Evolutionary conservation across 139 green algal species (phyloP), one percentile per base, ranked within the genome.

Genomic region (Gonium pectorale): DNA sequence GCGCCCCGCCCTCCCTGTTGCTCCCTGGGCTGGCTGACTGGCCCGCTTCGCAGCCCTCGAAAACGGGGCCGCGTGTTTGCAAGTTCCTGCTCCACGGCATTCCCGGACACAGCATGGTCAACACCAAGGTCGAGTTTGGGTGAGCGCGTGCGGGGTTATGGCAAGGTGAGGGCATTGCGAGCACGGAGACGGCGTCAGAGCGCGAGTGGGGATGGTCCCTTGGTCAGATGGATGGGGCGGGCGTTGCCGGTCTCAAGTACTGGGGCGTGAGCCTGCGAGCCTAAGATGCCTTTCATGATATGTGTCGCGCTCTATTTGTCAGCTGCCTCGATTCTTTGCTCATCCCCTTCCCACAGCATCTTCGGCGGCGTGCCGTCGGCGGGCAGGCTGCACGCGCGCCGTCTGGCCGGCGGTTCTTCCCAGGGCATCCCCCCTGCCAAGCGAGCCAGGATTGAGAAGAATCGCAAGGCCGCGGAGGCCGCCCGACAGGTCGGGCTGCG

Each of bases 1-100:
- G n/a, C n/a, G n/a, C n/a, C n/a, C n/a, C n/a, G n/a, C n/a, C n/a
- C n/a, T n/a, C n/a, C n/a, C n/a, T n/a, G n/a, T n/a, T n/a, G n/a
- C n/a, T n/a, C n/a, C n/a, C n/a, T n/a, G n/a, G n/a, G n/a, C n/a
- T n/a, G n/a, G n/a, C n/a, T n/a, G n/a, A n/a, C n/a, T n/a, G n/a
- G n/a, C n/a, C n/a, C n/a, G n/a, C n/a, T n/a, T n/a, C n/a, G n/a
- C 71, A 88, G 83, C 46, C 72, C 29, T 78, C 69, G 33, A 85
- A 74, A 67, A 74, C 86, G 35, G 75, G 68, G 5, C 72, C 46
- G 52, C 52, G 68, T 60, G 88, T 89, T 41, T 91, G 90, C 87
- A 92, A 83, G 62, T 94, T 93, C 83, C 63, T 84, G 35, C 40
- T 94, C 80, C 67, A 90, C 62, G 91, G 86, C 21, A 26, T 93